Base-by-base conservation (phyloP, 148 eudicot species). In the Chenopodium berlandieri region DNA sequence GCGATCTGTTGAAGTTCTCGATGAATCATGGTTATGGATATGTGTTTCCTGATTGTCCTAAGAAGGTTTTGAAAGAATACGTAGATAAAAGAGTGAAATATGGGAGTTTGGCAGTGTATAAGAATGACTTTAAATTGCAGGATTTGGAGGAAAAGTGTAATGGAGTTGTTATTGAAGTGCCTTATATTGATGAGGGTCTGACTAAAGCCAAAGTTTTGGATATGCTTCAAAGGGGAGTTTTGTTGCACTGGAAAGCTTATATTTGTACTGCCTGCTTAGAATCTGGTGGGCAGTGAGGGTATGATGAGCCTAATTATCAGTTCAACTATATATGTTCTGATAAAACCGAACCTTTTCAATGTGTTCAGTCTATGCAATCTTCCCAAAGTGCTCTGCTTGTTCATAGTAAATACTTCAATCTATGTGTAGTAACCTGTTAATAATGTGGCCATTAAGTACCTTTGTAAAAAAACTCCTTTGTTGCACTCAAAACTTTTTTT, bases 201-300 rank as follows among this genome's bases (percentile, higher is more conserved):
- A 73, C 22, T 6, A 52, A 13, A 75, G 63, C 60, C 22, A 68
- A 72, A 8, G 75, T 85, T 65, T 6, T 11, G 2, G 74, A 72
- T 46, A 65, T 69, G 46, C 48, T 89, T 73, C 79, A 76, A 44
- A 84, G 82, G 8, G 96, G 96, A 7, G 58, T 92, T 82, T 50
- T 66, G 79, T 50, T 91, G 54, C 80, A 75, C 2, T 92, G 92
- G 93, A 46, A 2, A 0, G 90, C 86, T 14, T 80, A 44, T 52
- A 67, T 87, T 58, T 90, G 93, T 75, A 77, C 65, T 37, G 73
- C 0, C 7, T 92, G 96, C 63, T 37, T 54, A 37, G 19, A 1
- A 0, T 84, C 86, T 66, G 88, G 90, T 1, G 94, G 94, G 31
- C 80, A 76, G 71, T 91, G 94, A 77, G 92, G 94, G 11, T 82